Percentiles rank a stretch among this genome's conserved stretches.
phyloP scores from a whole-genome alignment of 192 early-diverging fungal genomes.

The Glomus cerebriforme region DNA sequence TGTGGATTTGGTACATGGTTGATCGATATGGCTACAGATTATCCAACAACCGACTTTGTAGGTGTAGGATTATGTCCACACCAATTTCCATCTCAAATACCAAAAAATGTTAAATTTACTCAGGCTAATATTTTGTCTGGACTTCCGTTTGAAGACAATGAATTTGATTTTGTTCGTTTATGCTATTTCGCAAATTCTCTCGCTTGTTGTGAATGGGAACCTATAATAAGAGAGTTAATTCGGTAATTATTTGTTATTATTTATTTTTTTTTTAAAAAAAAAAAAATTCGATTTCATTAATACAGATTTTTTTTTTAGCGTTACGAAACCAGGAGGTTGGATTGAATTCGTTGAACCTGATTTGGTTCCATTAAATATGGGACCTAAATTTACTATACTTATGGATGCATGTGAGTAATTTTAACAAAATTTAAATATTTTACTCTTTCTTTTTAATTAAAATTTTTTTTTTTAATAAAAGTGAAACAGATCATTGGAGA shows the following conservation, averaged over 20 bases:
- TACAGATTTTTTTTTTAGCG: too few relatives aligned
- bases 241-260: not conserved
- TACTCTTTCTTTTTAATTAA: not conserved
- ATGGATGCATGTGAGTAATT: not conserved
- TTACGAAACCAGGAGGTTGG: not conserved
- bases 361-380: not conserved
- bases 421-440: not conserved
- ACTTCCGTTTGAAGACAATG: not conserved
- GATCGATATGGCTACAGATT: not conserved
- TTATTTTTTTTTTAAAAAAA: too few relatives aligned
- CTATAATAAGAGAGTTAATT: not conserved
- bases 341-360: not conserved
- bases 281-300: too few relatives aligned
- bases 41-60: not conserved
- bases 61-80: not conserved
- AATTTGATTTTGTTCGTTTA: not conserved
- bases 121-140: not conserved
- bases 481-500: not conserved
- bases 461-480: not conserved
- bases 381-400: not conserved
- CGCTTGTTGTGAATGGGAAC: not conserved
- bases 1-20: not conserved
- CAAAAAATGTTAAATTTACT: not conserved
- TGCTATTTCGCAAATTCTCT: not conserved
- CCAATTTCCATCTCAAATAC: not conserved